Evolutionary conservation across 2,329 filamentous ascomycete genomes (phyloP).

Genomic region (Penicillium sp.): DNA sequence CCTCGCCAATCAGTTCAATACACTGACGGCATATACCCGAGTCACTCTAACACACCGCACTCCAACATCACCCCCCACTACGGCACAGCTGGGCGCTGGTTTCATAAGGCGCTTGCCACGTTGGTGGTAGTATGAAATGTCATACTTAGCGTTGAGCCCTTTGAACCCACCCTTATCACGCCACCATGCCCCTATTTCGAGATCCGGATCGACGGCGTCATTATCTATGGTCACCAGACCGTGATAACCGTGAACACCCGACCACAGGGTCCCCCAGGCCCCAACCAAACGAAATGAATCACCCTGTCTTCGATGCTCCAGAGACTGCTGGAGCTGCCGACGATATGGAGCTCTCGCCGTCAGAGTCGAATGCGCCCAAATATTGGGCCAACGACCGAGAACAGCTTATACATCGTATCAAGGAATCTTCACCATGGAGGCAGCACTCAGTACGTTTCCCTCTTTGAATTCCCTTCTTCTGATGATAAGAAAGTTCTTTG

Average conservation of each 20-base stretch:
- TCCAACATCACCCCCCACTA: constrained; percentile 16
- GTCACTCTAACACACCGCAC: constrained; percentile 25
- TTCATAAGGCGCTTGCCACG: constrained; percentile 16
- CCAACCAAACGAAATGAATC: constrained; percentile 12
- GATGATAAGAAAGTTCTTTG: background rate
- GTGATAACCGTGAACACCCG: constrained; percentile 12
- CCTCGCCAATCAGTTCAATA: constrained; percentile 17
- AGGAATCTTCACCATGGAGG: constrained; percentile 77
- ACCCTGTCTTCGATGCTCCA: constrained; percentile 9
- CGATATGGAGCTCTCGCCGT: constrained; percentile 11
- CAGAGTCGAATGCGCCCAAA: constrained; percentile 19
- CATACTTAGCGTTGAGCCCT: constrained; percentile 12
- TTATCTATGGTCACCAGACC: constrained; percentile 29
- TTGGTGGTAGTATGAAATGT: constrained; percentile 29
- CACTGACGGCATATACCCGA: constrained; percentile 15
- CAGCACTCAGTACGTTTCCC: constrained; percentile 58
- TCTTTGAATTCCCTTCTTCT: background rate
- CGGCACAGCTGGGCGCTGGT: constrained; percentile 14
- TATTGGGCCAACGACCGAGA: constrained; percentile 59
- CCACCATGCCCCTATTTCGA: constrained; percentile 39
- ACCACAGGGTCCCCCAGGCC: constrained; percentile 17
- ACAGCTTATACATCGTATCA: constrained; percentile 81
- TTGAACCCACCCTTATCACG: constrained; percentile 16
- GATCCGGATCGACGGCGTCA: constrained; percentile 36
- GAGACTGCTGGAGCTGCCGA: constrained; percentile 12